These are phyloP conservation scores for Candida xyloterini DNA, from an alignment of 805 yeast genomes.

Conservation along the genomic window DNA sequence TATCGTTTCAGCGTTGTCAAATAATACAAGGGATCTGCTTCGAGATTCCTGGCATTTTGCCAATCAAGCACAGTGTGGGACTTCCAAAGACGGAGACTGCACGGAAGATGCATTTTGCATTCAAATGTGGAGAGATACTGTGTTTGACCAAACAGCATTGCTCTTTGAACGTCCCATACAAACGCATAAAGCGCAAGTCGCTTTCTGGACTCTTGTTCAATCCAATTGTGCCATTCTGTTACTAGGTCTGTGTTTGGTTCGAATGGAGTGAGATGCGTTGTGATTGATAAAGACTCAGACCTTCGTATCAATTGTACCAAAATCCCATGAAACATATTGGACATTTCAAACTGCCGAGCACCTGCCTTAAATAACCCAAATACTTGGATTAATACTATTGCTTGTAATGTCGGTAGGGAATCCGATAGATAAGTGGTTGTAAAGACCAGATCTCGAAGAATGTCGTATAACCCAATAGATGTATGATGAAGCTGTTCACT, in stretches of 20 bases:
- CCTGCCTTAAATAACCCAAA: constrained; percentile 11
- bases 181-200: constrained; percentile 8
- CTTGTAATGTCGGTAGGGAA: constrained; percentile 7
- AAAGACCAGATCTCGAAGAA: constrained; percentile 7
- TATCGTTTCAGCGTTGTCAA: constrained; percentile 8
- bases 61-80: constrained; percentile 2
- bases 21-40: constrained; percentile 2
- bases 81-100: constrained; percentile 7
- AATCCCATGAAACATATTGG: constrained; percentile 8
- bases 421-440: constrained; percentile 4
- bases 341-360: constrained; percentile 8
- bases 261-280: neutral
- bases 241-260: neutral
- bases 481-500: constrained; percentile 3
- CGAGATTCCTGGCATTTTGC: constrained; percentile 1
- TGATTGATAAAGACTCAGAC: constrained; percentile 4
- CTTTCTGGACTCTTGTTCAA: constrained; percentile 4
- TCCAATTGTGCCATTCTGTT: constrained; percentile 5
- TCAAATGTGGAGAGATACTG: constrained; percentile 11
- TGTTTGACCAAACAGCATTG: constrained; percentile 12
- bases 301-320: constrained; percentile 6
- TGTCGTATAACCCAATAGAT: constrained; percentile 8
- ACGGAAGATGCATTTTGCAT: constrained; percentile 10
- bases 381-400: constrained; percentile 9
- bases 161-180: constrained; percentile 14